phyloP scores from a whole-genome alignment of 2,329 filamentous ascomycete genomes.

The Fusarium sterilihyphosum region DNA sequence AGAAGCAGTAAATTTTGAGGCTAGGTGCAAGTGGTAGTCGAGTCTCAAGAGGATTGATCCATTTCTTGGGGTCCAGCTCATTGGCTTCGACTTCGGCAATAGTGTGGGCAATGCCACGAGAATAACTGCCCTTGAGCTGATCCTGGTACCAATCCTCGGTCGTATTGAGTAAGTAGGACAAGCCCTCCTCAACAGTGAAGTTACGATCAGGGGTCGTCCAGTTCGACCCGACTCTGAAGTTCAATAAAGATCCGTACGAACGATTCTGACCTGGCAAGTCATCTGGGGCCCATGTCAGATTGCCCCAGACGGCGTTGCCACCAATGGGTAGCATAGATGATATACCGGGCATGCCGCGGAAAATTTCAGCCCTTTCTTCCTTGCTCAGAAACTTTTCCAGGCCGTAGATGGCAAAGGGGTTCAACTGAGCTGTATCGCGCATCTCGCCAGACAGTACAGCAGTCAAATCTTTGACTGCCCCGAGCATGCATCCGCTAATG shows the following conservation, averaged over 20 bases:
- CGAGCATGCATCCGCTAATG: constrained; percentile 97
- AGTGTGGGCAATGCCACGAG: constrained; percentile 86
- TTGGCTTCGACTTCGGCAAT: constrained; percentile 82
- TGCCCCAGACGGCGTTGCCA: constrained; percentile 94
- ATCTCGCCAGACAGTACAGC: constrained; percentile 96
- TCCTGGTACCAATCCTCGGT: constrained; percentile 87
- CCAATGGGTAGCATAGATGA: constrained; percentile 97
- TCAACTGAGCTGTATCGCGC: constrained; percentile 97
- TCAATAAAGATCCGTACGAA: constrained; percentile 84
- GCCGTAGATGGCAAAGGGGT: constrained; percentile 95
- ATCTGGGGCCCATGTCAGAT: constrained; percentile 86
- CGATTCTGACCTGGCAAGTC: constrained; percentile 77
- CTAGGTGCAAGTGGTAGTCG: constrained; percentile 86
- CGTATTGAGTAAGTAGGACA: constrained; percentile 80
- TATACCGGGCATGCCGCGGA: constrained; percentile 96
- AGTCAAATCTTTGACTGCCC: constrained; percentile 88
- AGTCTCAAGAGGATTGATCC: constrained; percentile 94
- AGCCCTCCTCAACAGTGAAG: constrained; percentile 80
- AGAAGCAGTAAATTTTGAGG: constrained; percentile 97
- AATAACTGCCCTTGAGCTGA: constrained; percentile 80
- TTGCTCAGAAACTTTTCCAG: constrained; percentile 94
- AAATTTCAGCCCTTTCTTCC: constrained; percentile 90
- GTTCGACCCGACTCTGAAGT: constrained; percentile 77
- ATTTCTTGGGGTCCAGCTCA: constrained; percentile 80
- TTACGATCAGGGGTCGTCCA: constrained; percentile 74